A percentile compares a stretch with the other conserved stretches of the same genome.
phyloP scores from a whole-genome alignment of 208 protist species.

The Leishmania aethiopica region DNA sequence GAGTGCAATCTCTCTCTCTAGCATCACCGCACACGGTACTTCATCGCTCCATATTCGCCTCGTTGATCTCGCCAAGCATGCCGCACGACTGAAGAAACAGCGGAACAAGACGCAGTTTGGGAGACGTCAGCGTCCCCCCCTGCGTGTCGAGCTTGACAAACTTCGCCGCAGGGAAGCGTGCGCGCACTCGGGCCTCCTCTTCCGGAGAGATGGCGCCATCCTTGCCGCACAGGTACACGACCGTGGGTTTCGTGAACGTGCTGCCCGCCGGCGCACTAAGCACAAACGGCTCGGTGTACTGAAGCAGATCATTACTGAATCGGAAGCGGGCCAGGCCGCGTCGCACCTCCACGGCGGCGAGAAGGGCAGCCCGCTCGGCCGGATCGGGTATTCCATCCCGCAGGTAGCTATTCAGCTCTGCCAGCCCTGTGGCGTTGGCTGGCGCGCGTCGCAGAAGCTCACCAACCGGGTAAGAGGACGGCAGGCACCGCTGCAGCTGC shows the following conservation, averaged over 20 bases:
- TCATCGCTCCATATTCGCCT: constrained; percentile 10
- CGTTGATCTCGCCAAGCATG: constrained; percentile 48
- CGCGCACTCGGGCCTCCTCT: constrained; percentile 31
- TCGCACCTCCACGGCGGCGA: constrained; percentile 49
- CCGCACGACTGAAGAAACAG: constrained; percentile 49
- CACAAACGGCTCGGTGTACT: constrained; percentile 20
- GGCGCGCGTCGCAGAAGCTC: constrained; percentile 37
- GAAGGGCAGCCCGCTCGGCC: constrained; percentile 54
- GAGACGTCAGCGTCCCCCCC: constrained; percentile 22
- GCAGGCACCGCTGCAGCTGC: constrained; percentile 51
- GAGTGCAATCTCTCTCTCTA: neutral
- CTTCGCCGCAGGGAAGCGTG: constrained; percentile 37
- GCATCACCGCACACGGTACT: neutral
- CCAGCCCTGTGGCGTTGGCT: constrained; percentile 20
- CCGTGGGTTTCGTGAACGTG: constrained; percentile 47
- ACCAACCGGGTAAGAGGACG: constrained; percentile 28
- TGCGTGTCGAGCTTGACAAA: constrained; percentile 40
- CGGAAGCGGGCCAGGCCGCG: constrained; percentile 41
- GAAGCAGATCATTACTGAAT: constrained; percentile 43
- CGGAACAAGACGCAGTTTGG: constrained; percentile 20
- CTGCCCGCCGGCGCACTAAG: constrained; percentile 14
- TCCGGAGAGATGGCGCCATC: constrained; percentile 20
- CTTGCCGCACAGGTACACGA: constrained; percentile 38
- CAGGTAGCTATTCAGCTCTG: constrained; percentile 54
- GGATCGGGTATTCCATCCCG: constrained; percentile 37